Percentiles rank a stretch among this genome's conserved stretches.
These are phyloP conservation scores for Laetiporus sulphureus DNA, from an alignment of 1,284 basidiomycete species.

Conservation along the genomic window DNA sequence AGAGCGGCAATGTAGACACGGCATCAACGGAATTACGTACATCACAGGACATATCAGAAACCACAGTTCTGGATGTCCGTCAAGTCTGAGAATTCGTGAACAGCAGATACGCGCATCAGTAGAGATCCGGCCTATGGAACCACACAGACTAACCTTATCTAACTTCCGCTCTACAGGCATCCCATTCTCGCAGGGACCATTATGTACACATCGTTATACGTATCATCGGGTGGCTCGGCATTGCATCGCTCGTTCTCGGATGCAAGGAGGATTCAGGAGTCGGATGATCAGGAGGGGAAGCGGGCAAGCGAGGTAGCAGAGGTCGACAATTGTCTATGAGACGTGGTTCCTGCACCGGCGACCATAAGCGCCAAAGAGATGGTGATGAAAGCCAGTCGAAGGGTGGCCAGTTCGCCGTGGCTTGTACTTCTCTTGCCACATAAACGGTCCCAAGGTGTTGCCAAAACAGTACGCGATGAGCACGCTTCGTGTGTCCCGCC, in stretches of 20 bases:
- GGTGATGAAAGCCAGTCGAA: background rate
- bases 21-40: no score
- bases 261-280: conserved; percentile 41
- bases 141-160: conserved; percentile 42
- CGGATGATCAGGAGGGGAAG: conserved; percentile 46
- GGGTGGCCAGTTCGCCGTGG: conserved; percentile 39
- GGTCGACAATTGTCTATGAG: conserved; percentile 59
- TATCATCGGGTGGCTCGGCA: conserved; percentile 43
- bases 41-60: conserved; percentile 47
- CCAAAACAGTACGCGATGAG: conserved; percentile 67
- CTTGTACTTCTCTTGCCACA: conserved; percentile 63
- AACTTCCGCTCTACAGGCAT: conserved; percentile 46
- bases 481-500: conserved; percentile 72
- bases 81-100: conserved; percentile 57
- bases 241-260: conserved; percentile 63
- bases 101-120: background rate
- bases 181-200: conserved; percentile 45
- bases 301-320: conserved; percentile 46
- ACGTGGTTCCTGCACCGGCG: conserved; percentile 46
- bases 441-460: conserved; percentile 63
- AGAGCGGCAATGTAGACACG: no score
- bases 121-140: background rate
- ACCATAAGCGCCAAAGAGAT: background rate
- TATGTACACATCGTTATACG: conserved; percentile 61
- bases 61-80: conserved; percentile 61